These are phyloP conservation scores for Auricularia sp. DNA, from an alignment of 768 basidiomycete genomes.

Conservation along the genomic window DNA sequence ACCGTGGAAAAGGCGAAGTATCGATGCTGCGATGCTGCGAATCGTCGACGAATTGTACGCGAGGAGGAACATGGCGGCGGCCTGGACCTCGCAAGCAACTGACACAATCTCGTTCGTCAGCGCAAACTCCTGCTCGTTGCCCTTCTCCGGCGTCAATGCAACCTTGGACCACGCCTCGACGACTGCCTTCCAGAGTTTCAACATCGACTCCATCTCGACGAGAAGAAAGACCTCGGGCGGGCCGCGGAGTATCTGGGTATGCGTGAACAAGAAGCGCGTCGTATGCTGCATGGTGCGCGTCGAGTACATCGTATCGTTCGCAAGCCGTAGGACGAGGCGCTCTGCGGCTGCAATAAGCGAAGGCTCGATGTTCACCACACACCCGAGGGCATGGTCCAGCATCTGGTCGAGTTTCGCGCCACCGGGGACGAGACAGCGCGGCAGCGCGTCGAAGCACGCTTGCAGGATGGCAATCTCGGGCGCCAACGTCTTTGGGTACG, in stretches of 20 bases:
- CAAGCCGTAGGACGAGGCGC: constrained; percentile 61
- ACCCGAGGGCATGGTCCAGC: constrained; percentile 69
- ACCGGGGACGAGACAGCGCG: constrained; percentile 57
- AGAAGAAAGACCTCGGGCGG: constrained; percentile 51
- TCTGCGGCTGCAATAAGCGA: constrained; percentile 56
- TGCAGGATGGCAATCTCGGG: constrained; percentile 64
- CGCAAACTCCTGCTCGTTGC: constrained; percentile 5
- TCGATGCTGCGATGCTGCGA: constrained; percentile 50
- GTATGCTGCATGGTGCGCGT: constrained; percentile 52
- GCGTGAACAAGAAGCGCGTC: constrained; percentile 64
- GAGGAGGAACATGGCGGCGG: constrained; percentile 66
- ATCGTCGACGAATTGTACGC: constrained; percentile 43
- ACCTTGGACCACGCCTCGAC: constrained; percentile 58
- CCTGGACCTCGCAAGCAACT: constrained; percentile 53
- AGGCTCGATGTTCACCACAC: constrained; percentile 80
- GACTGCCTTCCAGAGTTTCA: constrained; percentile 63
- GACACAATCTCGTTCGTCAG: constrained; percentile 26
- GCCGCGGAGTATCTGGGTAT: constrained; percentile 50
- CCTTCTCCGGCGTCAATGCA: constrained; percentile 15
- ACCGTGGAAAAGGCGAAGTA: constrained; percentile 46
- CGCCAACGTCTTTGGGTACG: constrained; percentile 50
- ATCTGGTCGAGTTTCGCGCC: constrained; percentile 43
- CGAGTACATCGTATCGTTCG: constrained; percentile 47
- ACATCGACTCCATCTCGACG: constrained; percentile 54
- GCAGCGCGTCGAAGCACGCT: constrained; percentile 75